These are phyloP conservation scores for Neurospora sp. DNA, from an alignment of 495 filamentous ascomycete species.

Conservation along the genomic window DNA sequence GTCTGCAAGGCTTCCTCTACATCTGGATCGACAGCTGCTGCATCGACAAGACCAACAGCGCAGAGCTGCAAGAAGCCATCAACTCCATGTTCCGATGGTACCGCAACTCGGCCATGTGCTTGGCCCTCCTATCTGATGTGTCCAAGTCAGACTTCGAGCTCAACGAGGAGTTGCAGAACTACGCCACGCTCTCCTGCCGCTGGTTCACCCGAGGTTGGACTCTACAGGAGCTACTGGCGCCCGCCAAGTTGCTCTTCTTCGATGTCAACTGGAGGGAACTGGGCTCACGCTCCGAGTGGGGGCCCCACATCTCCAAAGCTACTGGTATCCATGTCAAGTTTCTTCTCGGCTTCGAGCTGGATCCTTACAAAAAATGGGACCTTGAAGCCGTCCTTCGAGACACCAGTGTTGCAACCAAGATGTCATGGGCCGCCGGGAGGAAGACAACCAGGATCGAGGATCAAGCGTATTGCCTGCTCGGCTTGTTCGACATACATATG, in stretches of 20 bases:
- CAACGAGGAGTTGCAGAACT: neutral
- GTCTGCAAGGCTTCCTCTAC: constrained; percentile 4
- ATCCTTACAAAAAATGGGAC: neutral
- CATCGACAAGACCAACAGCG: constrained; percentile 24
- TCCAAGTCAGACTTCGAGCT: neutral
- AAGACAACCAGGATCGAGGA: constrained; percentile 21
- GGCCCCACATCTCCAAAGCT: neutral
- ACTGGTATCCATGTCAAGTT: neutral
- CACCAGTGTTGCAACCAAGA: constrained; percentile 18
- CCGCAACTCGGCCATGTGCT: constrained; percentile 17
- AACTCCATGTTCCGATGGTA: constrained; percentile 36
- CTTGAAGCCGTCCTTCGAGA: neutral
- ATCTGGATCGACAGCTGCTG: constrained; percentile 27
- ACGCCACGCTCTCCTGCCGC: neutral
- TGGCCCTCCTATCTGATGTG: constrained; percentile 20
- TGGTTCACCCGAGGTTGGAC: constrained; percentile 38
- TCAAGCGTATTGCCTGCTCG: constrained; percentile 27
- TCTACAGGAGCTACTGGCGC: constrained; percentile 31
- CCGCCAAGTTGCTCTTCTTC: constrained; percentile 21
- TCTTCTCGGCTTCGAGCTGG: constrained; percentile 4
- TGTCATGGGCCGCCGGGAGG: constrained; percentile 28
- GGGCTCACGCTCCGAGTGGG: neutral
- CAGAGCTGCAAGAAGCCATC: constrained; percentile 26
- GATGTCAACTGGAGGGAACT: constrained; percentile 12
- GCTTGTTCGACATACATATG: constrained; percentile 29